phyloP scores from a whole-genome alignment of 1,284 basidiomycete genomes.

The Ceratobasidium sp. region DNA sequence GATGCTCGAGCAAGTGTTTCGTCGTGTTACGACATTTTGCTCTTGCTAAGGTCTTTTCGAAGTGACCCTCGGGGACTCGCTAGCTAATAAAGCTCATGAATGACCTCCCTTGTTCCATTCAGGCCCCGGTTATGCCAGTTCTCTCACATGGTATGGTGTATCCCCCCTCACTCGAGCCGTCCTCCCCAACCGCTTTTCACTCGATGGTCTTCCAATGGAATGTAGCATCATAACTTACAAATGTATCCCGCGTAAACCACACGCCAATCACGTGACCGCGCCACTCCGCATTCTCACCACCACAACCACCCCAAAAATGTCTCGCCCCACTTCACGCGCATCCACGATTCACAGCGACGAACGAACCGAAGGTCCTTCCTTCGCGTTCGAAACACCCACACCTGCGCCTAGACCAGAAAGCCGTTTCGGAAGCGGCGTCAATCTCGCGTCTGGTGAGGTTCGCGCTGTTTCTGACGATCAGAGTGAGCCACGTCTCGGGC shows the following conservation, averaged over 20 bases:
- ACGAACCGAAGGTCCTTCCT: conserved; percentile 16
- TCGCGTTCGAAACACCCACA: conserved; percentile 33
- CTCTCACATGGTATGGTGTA: neutral
- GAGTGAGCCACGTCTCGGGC: conserved; percentile 27
- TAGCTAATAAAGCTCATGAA: no score
- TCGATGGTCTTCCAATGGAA: no score
- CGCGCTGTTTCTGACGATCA: conserved; percentile 34
- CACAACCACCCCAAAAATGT: conserved; percentile 12
- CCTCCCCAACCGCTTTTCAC: no score
- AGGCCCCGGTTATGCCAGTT: no score
- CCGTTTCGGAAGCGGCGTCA: conserved; percentile 9
- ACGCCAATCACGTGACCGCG: conserved; percentile 17
- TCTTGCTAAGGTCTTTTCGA: no score
- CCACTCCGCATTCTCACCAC: neutral
- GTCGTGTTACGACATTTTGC: no score
- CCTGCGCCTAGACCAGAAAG: conserved; percentile 24
- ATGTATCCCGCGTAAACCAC: neutral
- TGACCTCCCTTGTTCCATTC: no score
- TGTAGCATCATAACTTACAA: no score
- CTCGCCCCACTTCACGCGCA: conserved; percentile 23
- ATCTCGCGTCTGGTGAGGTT: conserved; percentile 28
- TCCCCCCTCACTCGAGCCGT: no score
- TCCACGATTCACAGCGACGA: conserved; percentile 36
- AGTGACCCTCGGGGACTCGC: no score
- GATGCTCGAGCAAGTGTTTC: no score